Percentiles rank a stretch among this genome's conserved stretches.
These are phyloP conservation scores for Nadsonia commutata DNA, from an alignment of 1,139 yeast species.

Conservation along the genomic window DNA sequence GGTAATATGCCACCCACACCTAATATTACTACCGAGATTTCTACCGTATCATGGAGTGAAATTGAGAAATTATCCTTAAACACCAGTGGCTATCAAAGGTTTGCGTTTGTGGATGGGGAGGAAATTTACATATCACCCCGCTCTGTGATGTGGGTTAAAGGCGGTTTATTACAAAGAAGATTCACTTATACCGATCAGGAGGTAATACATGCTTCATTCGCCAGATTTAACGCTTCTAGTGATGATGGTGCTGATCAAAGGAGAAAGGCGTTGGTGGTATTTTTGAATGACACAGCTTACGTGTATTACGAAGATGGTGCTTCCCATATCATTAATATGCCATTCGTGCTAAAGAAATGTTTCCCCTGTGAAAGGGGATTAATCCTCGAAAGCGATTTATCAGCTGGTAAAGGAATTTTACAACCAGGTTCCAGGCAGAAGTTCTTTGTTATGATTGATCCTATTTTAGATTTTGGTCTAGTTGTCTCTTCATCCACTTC, in stretches of 20 bases:
- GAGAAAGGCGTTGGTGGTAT: conserved; percentile 13
- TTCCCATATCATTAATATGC: conserved; percentile 44
- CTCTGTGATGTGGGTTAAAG: conserved; percentile 33
- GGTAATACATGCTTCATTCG: conserved; percentile 36
- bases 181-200: conserved; percentile 34
- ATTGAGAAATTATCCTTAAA: background rate
- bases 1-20: too few relatives aligned
- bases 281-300: conserved; percentile 22
- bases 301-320: conserved; percentile 46
- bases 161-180: conserved; percentile 34
- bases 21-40: background rate
- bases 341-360: conserved; percentile 43
- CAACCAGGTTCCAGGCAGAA: conserved; percentile 19
- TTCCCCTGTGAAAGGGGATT: conserved; percentile 51
- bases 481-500: conserved; percentile 60
- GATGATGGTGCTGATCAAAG: conserved; percentile 3
- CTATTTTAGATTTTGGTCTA: conserved; percentile 51
- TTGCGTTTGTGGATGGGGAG: background rate
- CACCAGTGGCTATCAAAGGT: background rate
- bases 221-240: conserved; percentile 23
- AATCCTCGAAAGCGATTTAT: conserved; percentile 37
- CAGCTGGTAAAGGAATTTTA: conserved; percentile 3
- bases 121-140: conserved; percentile 12
- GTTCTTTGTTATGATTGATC: conserved; percentile 52
- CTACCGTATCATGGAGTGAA: background rate